A percentile compares a stretch with the other conserved stretches of the same genome.
Conservation (phyloP, 768 basidiomycete species). For the Fomitopsis pulvina region DNA sequence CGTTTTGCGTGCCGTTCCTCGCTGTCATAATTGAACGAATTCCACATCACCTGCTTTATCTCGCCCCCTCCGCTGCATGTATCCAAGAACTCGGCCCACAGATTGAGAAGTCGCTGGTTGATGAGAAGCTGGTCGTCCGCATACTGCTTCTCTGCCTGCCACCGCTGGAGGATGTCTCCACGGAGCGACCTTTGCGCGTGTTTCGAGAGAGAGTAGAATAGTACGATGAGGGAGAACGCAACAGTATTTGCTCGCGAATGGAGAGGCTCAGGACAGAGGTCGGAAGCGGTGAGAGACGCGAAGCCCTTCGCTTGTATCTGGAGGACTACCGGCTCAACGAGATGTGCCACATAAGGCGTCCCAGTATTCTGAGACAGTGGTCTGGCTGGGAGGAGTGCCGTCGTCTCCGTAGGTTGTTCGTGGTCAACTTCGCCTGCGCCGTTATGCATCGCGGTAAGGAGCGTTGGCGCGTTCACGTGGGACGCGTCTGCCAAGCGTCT, state of each 20-base stretch:
- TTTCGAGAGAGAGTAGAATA: constrained; percentile 16
- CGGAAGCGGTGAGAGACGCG: constrained; percentile 2
- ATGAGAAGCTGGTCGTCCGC: constrained; percentile 23
- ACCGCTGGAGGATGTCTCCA: constrained; percentile 38
- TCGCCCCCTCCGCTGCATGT: constrained; percentile 34
- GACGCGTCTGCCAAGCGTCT: not conserved
- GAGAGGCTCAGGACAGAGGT: constrained; percentile 11
- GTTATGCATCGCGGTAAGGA: not conserved
- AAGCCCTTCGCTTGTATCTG: constrained; percentile 9
- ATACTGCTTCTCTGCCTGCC: constrained; percentile 27
- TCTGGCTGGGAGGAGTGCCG: constrained; percentile 11
- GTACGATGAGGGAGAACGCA: constrained; percentile 18
- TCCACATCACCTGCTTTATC: constrained; percentile 45
- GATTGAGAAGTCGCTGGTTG: constrained; percentile 26
- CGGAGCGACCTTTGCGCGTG: not conserved
- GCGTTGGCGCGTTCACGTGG: not conserved
- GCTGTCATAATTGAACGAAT: constrained; percentile 30
- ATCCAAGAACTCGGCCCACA: constrained; percentile 39
- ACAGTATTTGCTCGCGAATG: constrained; percentile 6
- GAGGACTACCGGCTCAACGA: constrained; percentile 13
- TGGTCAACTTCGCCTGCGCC: not conserved
- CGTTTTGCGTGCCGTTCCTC: constrained; percentile 1
- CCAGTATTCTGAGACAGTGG: not conserved
- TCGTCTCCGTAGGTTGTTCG: constrained; percentile 13
- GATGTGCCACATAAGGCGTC: not conserved